Base-by-base conservation (phyloP, 192 early-diverging fungal species). In the Entomortierella chlamydospora region DNA sequence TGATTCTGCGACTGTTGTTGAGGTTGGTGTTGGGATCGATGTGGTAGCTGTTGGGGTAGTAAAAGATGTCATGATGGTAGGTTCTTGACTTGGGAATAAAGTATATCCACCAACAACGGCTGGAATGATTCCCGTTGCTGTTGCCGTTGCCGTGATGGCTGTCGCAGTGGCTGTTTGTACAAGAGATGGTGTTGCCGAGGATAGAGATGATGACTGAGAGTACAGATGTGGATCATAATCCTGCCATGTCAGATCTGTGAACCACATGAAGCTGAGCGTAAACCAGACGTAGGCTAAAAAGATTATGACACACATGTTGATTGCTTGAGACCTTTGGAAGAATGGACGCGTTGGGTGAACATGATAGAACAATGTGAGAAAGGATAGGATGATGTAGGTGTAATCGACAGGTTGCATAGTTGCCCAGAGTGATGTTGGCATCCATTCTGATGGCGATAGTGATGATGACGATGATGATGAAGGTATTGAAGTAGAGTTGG, bases 321-420 rank as follows among this genome's bases (percentile, higher is more conserved):
- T 15, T 42, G 30, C 45, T 23, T 50, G 60, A 29, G 11, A 31
- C 0, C 17, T 23, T 3, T 13, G 42, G 15, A 61, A 31, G 45
- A 61, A 61, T 3, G 60, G 43, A 49, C 45, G 42, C 7, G 7
- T 26, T 9, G 60, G 60, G 18, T 50, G 60, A 2, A 15, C 25
- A 23, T 61, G 60, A 31, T 49, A 28, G 45, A 61, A 15, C 1
- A 61, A 20, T 7, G 45, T 61, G 43, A 61, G 7, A 43, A 50
- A 2, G 1, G 45, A 30, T 2, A 61, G 45, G 3, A 50, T 28
- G 1, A 61, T 47, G 45, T 61, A 61, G 60, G 30, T 22, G 18
- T 61, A 61, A 22, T 61, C 60, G 2, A 61, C 45, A 15, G 45
- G 13, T 18, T 53, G 47, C 49, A 64, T 53, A 5, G 61, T 51